Percentiles rank a stretch among this genome's conserved stretches.
Evolutionary conservation across 192 early-diverging fungal genomes (phyloP).

Genomic region (Geranomyces michiganensis): DNA sequence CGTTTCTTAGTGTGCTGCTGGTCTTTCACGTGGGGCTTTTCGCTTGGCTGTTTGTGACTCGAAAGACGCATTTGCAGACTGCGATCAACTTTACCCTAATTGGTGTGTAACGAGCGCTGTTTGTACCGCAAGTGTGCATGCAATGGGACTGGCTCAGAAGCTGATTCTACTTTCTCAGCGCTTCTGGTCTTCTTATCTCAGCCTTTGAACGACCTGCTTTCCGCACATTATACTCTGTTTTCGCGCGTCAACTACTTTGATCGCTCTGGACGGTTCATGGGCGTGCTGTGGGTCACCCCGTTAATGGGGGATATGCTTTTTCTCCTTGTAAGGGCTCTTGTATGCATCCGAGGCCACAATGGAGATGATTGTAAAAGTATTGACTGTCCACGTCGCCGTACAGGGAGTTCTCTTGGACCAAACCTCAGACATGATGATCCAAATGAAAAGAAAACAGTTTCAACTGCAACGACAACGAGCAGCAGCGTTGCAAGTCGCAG

Average conservation of each 20-base stretch:
- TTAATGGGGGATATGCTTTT: slow-evolving; percentile 35
- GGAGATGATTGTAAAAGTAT: too few species aligned
- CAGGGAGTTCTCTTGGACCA: slow-evolving; percentile 21
- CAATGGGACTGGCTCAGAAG: neutral
- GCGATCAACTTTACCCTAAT: slow-evolving; percentile 19
- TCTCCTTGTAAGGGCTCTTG: slow-evolving; percentile 27
- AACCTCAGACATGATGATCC: slow-evolving; percentile 6
- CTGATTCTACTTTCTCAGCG: slow-evolving; percentile 19
- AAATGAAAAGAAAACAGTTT: slow-evolving; percentile 18
- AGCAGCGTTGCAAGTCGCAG: too few species aligned
- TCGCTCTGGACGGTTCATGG: slow-evolving; percentile 39
- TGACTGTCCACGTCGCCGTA: neutral
- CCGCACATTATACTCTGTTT: slow-evolving; percentile 18
- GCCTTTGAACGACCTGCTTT: slow-evolving; percentile 32
- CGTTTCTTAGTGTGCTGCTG: slow-evolving; percentile 26
- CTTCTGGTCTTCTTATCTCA: slow-evolving; percentile 19
- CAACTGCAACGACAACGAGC: neutral
- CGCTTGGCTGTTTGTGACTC: slow-evolving; percentile 12
- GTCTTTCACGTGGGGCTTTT: slow-evolving; percentile 31
- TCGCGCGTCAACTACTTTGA: slow-evolving; percentile 46
- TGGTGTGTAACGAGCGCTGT: neutral
- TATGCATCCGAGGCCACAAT: too few species aligned
- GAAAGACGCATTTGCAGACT: slow-evolving; percentile 10
- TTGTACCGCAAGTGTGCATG: neutral
- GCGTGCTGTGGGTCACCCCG: slow-evolving; percentile 39